Evolutionary conservation across 1,284 basidiomycete species (phyloP), one percentile per base, ranked within the genome.

Genomic region (Trichosporon sp.): DNA sequence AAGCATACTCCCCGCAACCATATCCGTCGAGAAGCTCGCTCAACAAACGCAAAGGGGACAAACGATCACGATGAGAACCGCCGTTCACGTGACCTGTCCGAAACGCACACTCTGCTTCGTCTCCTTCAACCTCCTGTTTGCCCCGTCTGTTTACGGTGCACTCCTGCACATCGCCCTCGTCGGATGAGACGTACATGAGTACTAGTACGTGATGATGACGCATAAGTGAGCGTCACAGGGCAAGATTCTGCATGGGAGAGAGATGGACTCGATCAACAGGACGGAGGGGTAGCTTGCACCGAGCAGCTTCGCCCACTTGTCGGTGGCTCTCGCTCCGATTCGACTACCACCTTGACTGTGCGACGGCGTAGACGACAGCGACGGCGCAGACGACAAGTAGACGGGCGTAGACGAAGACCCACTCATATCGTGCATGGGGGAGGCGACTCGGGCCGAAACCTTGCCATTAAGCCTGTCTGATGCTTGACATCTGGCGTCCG

Each of bases 1-100:
- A 54, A 54, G 51, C 51, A 54, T 54, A 54, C 16, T 26, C 19
- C 51, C 51, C 51, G 51, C 51, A 54, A 54, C 51, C 21, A 54
- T 54, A 54, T 21, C 51, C 51, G 19, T 8, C 51, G 21, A 6
- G 21, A 26, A 19, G 21, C 19, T 54, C n/a, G 21, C 8, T 1
- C 14, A 8, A 26, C 51, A 54, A 26, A 7, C 51, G 51, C 51
- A 54, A 12, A 8, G 4, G 51, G 19, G 2, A 16, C 14, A 8
- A 26, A 16, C 19, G 8, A 54, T 3, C 1, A 4, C 3, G 51
- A 11, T 3, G 19, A 19, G 51, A 46, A 14, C 11, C 6, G n/a
- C 51, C 6, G 6, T 54, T 16, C 51, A 54, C 51, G 51, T 54
- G 51, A 54, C 21, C 11, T 3, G 51, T 54, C 8, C 51, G 51